Conservation (phyloP, 139 green algal species). For the Chlamydomonas applanata region DNA sequence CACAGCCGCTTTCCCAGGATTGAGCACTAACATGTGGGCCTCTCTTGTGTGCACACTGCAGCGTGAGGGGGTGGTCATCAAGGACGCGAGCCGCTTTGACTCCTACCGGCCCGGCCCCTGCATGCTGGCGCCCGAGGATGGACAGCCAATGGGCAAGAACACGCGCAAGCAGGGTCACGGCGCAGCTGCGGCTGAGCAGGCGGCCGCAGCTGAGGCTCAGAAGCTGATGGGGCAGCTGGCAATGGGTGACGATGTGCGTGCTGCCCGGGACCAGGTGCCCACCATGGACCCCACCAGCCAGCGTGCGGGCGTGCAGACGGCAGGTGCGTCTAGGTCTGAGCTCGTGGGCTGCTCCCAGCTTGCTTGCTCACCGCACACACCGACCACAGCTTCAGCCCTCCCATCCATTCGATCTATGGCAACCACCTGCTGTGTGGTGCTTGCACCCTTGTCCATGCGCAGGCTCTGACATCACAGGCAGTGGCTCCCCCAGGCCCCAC, state of each 20-base stretch:
- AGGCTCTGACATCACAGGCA: constrained; percentile 8
- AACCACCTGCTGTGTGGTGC: no score
- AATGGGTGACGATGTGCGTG: neutral
- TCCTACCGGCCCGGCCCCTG: neutral
- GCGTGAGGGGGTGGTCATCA: constrained; percentile 1
- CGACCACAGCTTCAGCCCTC: no score
- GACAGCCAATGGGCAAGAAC: neutral
- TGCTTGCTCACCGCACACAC: no score
- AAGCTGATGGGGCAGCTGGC: neutral
- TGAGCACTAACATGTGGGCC: neutral
- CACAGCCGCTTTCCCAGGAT: no score
- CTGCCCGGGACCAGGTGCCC: neutral
- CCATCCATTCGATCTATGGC: no score
- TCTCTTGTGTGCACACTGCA: neutral
- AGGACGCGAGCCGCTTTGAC: neutral
- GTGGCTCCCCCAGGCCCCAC: neutral
- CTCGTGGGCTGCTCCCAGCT: neutral
- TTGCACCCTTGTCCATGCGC: neutral
- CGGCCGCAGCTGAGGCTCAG: neutral
- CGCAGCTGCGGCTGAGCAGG: neutral
- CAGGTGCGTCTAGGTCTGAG: neutral
- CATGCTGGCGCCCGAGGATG: neutral
- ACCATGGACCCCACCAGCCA: no score
- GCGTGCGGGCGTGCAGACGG: no score
- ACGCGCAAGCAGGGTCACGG: neutral